A percentile compares a stretch with the other conserved stretches of the same genome.
These are phyloP conservation scores for Hypoxylon intermedium DNA, from an alignment of 495 filamentous ascomycete genomes.

Conservation along the genomic window DNA sequence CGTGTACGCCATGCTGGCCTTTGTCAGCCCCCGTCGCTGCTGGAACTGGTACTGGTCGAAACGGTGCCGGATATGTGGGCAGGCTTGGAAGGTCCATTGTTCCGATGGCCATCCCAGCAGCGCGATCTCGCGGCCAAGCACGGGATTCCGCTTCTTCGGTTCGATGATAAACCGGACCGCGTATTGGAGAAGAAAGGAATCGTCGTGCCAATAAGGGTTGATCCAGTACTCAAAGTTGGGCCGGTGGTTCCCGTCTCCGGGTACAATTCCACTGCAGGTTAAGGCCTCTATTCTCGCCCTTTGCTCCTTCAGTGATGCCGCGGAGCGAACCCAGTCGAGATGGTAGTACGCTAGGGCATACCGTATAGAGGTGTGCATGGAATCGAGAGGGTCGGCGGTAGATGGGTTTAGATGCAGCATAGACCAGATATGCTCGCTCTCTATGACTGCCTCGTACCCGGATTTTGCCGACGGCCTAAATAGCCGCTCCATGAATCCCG, in stretches of 20 bases:
- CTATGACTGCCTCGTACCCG: constrained; percentile 14
- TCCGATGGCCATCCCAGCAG: constrained; percentile 1
- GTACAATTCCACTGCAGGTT: constrained; percentile 15
- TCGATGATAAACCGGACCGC: constrained; percentile 28
- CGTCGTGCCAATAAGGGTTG: constrained; percentile 14
- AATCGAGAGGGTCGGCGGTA: constrained; percentile 24
- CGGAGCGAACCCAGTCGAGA: constrained; percentile 26
- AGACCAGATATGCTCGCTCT: constrained; percentile 17
- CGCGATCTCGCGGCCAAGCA: constrained; percentile 3
- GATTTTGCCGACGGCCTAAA: not conserved
- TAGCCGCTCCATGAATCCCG: constrained; percentile 1
- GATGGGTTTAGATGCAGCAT: constrained; percentile 19
- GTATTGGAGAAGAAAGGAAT: constrained; percentile 30
- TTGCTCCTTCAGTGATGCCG: not conserved
- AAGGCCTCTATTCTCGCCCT: constrained; percentile 3
- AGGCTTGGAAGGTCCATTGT: constrained; percentile 31
- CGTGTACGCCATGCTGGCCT: constrained; percentile 18
- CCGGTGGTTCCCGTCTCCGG: constrained; percentile 11
- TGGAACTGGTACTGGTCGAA: constrained; percentile 30
- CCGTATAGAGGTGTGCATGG: constrained; percentile 35
- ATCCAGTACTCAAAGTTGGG: constrained; percentile 24
- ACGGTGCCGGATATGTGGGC: constrained; percentile 30
- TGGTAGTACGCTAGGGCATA: constrained; percentile 40
- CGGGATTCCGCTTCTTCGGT: constrained; percentile 29
- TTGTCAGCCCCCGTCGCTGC: constrained; percentile 25